A percentile compares a stretch with the other conserved stretches of the same genome.
Evolutionary conservation across 805 yeast genomes (phyloP).

Genomic region (Wickerhamomyces queroliae): DNA sequence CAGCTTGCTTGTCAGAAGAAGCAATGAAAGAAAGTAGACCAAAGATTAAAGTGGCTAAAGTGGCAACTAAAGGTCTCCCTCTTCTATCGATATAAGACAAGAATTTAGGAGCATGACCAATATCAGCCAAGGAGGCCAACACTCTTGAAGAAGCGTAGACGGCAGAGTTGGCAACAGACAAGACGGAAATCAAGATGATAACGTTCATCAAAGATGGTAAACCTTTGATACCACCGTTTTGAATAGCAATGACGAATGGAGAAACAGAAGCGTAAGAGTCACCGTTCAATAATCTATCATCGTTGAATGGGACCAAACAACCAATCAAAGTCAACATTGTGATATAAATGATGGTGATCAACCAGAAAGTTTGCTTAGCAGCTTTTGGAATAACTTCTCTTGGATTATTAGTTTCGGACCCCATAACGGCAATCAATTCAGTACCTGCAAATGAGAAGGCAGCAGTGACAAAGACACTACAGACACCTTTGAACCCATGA

Average conservation of each 20-base stretch:
- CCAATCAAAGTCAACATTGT: slow-evolving; percentile 46
- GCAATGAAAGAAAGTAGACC: slow-evolving; percentile 57
- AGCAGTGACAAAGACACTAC: slow-evolving; percentile 59
- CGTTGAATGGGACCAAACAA: slow-evolving; percentile 52
- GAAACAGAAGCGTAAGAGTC: slow-evolving; percentile 54
- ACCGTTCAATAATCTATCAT: slow-evolving; percentile 41
- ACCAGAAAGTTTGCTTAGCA: slow-evolving; percentile 68
- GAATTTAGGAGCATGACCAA: slow-evolving; percentile 54
- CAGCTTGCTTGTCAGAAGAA: slow-evolving; percentile 36
- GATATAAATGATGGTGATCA: slow-evolving; percentile 62
- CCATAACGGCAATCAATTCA: slow-evolving; percentile 61
- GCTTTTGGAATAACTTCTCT: slow-evolving; percentile 58
- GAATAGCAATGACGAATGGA: slow-evolving; percentile 70
- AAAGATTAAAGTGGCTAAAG: slow-evolving; percentile 43
- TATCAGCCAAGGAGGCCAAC: slow-evolving; percentile 59
- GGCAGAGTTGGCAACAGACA: slow-evolving; percentile 71
- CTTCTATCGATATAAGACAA: slow-evolving; percentile 66
- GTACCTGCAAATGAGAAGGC: slow-evolving; percentile 66
- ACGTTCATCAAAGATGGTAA: slow-evolving; percentile 68
- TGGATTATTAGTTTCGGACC: slow-evolving; percentile 69
- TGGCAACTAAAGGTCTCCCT: slow-evolving; percentile 76
- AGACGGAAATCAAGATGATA: slow-evolving; percentile 60
- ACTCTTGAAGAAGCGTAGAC: slow-evolving; percentile 69
- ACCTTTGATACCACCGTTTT: slow-evolving; percentile 59
- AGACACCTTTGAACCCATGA: slow-evolving; percentile 58